These are phyloP conservation scores for Diaporthe sp. DNA, from an alignment of 2,329 filamentous ascomycete species.

Conservation along the genomic window DNA sequence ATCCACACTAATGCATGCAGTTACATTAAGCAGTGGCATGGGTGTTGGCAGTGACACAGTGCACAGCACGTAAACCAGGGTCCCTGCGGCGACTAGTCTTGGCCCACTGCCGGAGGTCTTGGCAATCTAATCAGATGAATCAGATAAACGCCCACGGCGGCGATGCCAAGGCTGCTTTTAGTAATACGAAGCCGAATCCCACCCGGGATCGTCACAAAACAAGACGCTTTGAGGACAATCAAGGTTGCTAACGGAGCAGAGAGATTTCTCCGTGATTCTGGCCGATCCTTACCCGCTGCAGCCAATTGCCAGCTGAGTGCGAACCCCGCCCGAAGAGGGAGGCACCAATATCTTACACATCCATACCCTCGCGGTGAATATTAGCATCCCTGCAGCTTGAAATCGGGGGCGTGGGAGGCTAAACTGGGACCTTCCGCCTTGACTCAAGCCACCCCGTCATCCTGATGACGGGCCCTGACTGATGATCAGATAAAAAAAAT, in stretches of 20 bases:
- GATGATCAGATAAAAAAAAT: conserved; percentile 33
- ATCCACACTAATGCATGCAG: background rate
- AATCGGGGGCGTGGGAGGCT: background rate
- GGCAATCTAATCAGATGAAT: conserved; percentile 38
- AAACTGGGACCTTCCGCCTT: conserved; percentile 26
- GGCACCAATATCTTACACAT: conserved; percentile 1
- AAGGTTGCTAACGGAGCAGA: conserved; percentile 2
- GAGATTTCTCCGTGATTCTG: conserved; percentile 9
- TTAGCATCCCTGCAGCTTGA: background rate
- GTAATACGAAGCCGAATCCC: conserved; percentile 28
- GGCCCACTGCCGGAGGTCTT: background rate
- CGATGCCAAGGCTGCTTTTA: background rate
- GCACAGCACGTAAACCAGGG: background rate
- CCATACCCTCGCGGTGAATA: background rate
- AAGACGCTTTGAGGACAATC: background rate
- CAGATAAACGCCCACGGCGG: conserved; percentile 18
- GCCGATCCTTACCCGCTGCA: conserved; percentile 4
- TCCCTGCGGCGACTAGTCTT: background rate
- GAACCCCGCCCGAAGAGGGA: background rate
- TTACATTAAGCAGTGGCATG: conserved; percentile 7
- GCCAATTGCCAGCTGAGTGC: background rate
- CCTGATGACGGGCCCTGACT: conserved; percentile 10
- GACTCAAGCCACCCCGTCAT: conserved; percentile 26
- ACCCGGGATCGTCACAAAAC: conserved; percentile 9
- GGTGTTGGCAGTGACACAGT: conserved; percentile 10